A percentile compares a stretch with the other conserved stretches of the same genome.
Evolutionary conservation across 139 green algal species (phyloP).

Genomic region (Parachlorella kessleri): DNA sequence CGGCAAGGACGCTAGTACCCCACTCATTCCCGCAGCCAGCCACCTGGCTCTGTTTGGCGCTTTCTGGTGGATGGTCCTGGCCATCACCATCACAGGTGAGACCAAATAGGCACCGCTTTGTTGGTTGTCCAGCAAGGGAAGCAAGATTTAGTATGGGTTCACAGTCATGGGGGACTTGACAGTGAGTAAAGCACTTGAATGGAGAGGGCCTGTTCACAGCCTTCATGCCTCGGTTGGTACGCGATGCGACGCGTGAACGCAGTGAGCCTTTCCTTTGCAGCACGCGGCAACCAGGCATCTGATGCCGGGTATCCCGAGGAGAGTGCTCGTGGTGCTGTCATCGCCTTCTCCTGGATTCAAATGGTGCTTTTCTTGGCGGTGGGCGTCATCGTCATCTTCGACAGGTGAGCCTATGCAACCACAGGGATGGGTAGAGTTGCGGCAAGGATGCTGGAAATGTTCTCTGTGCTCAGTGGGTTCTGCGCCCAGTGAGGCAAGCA

Average conservation of each 20-base stretch:
- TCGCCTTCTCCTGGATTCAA: slow-evolving; percentile 4
- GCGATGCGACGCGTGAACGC: neutral
- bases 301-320: neutral
- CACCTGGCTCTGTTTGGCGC: slow-evolving; percentile 5
- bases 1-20: too few species aligned
- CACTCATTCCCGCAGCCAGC: too few species aligned
- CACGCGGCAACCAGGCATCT: slow-evolving; percentile 8
- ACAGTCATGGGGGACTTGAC: neutral
- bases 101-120: neutral
- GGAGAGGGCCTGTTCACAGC: neutral
- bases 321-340: neutral
- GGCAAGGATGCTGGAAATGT: too few species aligned
- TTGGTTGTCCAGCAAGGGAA: neutral
- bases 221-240: neutral
- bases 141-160: neutral
- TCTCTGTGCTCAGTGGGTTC: too few species aligned
- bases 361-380: neutral
- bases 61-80: slow-evolving; percentile 15
- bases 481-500: too few species aligned
- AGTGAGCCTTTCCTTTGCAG: neutral
- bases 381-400: neutral
- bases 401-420: too few species aligned
- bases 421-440: too few species aligned
- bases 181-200: neutral
- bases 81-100: slow-evolving; percentile 13